Evolutionary conservation across 352 stramenopile genomes (phyloP), one percentile per base, ranked within the genome.

Genomic region (Globisporangium irregulare): DNA sequence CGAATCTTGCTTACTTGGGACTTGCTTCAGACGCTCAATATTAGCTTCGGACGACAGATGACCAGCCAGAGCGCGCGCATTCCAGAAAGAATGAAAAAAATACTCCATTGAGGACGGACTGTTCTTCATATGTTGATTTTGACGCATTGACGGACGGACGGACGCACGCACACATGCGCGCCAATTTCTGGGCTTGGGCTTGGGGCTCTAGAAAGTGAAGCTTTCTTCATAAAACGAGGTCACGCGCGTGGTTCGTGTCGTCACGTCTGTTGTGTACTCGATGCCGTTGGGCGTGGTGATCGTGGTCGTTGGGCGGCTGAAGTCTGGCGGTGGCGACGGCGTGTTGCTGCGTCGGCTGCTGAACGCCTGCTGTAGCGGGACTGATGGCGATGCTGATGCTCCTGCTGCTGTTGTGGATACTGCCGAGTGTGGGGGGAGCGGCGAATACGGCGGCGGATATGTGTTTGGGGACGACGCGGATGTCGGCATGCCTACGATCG

Each of bases 201-300:
- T 24, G 38, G 15, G 38, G 29, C 29, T 61, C 74, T 82, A 88
- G 74, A 88, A 80, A 57, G 80, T 73, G 64, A 85, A 88, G 70
- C 78, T 86, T 67, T 86, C 76, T 62, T 84, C 71, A 73, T 88
- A 81, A 50, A 86, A 72, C 34, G 78, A 86, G 20, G 68, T 70
- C 15, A 71, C 66, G 66, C 66, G 66, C 25, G 58, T 62, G 10
- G 48, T 36, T 14, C 66, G 66, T 36, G 66, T 65, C 32, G 51
- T 22, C 1, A 66, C 59, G 22, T 71, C 66, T n/a, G 66, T 71
- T 59, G 66, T 66, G 66, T 71, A 71, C 66, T 71, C 66, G 50
- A 71, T 71, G 66, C 66, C 66, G 27, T 71, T 71, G 34, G 58
- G 66, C n/a, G 66, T 71, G 24, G 59, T 71, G 48, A 71, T 66